Evolutionary conservation across 208 protist species (phyloP).

Genomic region (Leishmania tarentolae): DNA sequence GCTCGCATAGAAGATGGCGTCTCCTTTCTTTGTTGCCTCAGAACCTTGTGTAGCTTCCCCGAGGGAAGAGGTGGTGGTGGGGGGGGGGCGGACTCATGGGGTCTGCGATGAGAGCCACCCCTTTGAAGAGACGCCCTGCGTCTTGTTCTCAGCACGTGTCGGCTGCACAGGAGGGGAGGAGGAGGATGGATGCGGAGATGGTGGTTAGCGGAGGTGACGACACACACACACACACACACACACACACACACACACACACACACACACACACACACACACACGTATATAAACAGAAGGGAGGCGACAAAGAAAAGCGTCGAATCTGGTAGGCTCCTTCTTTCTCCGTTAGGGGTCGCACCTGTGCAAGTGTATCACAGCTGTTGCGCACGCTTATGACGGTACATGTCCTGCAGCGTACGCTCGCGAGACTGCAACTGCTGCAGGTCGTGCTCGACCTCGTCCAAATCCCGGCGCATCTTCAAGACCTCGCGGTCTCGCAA

Average conservation of each 20-base stretch:
- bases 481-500: slow-evolving; percentile 34
- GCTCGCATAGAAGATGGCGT: not conserved
- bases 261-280: not conserved
- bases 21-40: not conserved
- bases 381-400: slow-evolving; percentile 32
- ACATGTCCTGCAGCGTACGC: slow-evolving; percentile 51
- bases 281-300: not conserved
- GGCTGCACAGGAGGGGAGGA: not conserved
- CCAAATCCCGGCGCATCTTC: slow-evolving; percentile 47
- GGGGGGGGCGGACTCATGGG: not conserved
- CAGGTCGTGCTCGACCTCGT: slow-evolving; percentile 35
- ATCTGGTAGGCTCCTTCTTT: not conserved
- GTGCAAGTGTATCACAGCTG: not conserved
- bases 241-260: not conserved
- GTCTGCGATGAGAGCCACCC: not conserved
- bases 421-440: slow-evolving; percentile 43
- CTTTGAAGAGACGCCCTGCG: not conserved
- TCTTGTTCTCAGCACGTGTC: not conserved
- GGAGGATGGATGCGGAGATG: not conserved
- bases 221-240: not conserved
- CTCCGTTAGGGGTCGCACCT: not conserved
- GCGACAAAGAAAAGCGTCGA: not conserved
- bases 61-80: not conserved
- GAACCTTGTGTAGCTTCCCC: not conserved
- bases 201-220: not conserved